These are phyloP conservation scores for Tausonia pullulans DNA, from an alignment of 1,284 basidiomycete genomes.

Conservation along the genomic window DNA sequence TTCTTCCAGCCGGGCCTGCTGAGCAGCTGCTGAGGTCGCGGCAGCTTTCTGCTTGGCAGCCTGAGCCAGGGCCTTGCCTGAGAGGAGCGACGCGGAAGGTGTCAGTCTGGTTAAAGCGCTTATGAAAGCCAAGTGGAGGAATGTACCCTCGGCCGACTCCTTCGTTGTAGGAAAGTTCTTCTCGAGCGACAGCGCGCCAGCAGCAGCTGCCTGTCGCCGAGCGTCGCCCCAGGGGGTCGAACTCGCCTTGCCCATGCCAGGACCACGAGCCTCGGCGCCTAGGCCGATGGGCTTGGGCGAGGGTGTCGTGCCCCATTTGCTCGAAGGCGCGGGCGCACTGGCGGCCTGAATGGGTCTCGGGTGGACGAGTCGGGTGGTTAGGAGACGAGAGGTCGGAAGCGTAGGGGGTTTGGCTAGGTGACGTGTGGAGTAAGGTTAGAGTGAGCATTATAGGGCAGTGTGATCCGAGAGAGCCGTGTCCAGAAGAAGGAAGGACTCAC, in stretches of 20 bases:
- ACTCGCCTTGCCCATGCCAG: no score
- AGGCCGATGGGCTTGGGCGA: constrained; percentile 26
- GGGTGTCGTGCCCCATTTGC: constrained; percentile 35
- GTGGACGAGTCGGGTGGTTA: constrained; percentile 56
- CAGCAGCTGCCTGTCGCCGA: no score
- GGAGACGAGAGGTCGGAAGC: constrained; percentile 46
- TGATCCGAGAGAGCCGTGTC: not conserved
- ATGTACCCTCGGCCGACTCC: constrained; percentile 69
- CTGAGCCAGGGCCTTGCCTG: constrained; percentile 30
- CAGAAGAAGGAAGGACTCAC: not conserved
- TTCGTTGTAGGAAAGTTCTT: constrained; percentile 81
- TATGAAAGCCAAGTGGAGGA: constrained; percentile 8
- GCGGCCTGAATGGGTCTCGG: constrained; percentile 65
- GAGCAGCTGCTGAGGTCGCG: constrained; percentile 39
- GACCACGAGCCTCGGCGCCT: no score
- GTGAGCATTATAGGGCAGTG: not conserved
- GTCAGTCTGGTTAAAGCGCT: constrained; percentile 1
- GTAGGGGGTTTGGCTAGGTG: not conserved
- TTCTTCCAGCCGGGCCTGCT: constrained; percentile 45
- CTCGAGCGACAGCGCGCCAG: constrained; percentile 35
- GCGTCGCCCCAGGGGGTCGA: no score
- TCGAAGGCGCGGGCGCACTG: constrained; percentile 45
- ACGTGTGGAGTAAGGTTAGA: not conserved
- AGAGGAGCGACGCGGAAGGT: constrained; percentile 1
- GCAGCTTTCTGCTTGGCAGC: constrained; percentile 29